phyloP scores from a whole-genome alignment of 768 basidiomycete genomes.

The Pleurotus djamor region DNA sequence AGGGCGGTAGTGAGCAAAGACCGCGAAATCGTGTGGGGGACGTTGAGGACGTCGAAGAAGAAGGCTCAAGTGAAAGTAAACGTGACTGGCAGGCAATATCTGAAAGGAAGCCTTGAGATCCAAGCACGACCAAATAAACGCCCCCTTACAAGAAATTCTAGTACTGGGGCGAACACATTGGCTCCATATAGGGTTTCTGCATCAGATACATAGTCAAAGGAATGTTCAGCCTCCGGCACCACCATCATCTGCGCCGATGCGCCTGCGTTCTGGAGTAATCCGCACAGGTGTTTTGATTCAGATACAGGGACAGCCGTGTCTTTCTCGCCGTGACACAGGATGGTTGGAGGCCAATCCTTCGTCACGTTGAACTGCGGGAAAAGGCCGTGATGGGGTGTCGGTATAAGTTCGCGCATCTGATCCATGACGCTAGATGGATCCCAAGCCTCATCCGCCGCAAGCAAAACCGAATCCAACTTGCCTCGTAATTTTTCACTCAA shows the following conservation, averaged over 20 bases:
- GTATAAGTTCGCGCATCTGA: conserved; percentile 21
- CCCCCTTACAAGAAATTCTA: conserved; percentile 28
- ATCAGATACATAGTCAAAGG: conserved; percentile 48
- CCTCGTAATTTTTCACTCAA: conserved; percentile 41
- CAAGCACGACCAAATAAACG: neutral
- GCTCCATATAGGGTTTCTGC: conserved; percentile 38
- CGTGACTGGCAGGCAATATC: neutral
- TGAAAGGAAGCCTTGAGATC: neutral
- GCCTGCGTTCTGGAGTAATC: conserved; percentile 29
- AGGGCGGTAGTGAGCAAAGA: conserved; percentile 19
- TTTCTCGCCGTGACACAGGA: conserved; percentile 46
- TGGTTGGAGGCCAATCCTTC: conserved; percentile 43
- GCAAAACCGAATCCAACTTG: conserved; percentile 9
- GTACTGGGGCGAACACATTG: conserved; percentile 29
- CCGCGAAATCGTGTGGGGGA: conserved; percentile 14
- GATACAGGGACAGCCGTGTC: conserved; percentile 42
- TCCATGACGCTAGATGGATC: conserved; percentile 1
- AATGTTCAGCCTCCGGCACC: conserved; percentile 47
- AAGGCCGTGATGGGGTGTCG: conserved; percentile 27
- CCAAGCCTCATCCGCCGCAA: conserved; percentile 3
- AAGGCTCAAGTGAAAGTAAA: neutral
- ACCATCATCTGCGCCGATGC: conserved; percentile 32
- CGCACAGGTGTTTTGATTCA: conserved; percentile 37
- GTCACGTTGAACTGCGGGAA: conserved; percentile 48
- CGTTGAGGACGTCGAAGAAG: conserved; percentile 9